Conservation (phyloP, 2,329 filamentous ascomycete species). For the Ilyonectria robusta region DNA sequence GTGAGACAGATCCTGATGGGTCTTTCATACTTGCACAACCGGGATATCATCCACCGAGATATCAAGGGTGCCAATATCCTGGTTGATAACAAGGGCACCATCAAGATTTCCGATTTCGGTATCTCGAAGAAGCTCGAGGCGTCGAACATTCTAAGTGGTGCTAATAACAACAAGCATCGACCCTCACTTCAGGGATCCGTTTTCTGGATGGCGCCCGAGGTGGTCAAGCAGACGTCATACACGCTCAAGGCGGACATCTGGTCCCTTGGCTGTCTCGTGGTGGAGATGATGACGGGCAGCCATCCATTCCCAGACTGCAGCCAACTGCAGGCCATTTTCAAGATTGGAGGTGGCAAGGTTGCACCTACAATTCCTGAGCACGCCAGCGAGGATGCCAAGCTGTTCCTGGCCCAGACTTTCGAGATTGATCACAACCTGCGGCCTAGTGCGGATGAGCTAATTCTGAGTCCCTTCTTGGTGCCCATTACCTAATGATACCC, state of each 20-base stretch:
- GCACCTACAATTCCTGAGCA: conserved; percentile 90
- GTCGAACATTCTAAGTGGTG: conserved; percentile 82
- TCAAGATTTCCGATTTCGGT: conserved; percentile 99
- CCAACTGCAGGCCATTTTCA: conserved; percentile 98
- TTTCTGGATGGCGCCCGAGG: conserved; percentile 99
- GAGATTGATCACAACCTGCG: conserved; percentile 95
- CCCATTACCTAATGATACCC: conserved; percentile 67
- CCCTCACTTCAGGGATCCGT: conserved; percentile 95
- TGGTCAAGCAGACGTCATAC: conserved; percentile 97
- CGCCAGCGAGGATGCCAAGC: conserved; percentile 86
- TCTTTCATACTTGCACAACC: conserved; percentile 91
- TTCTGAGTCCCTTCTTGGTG: conserved; percentile 85
- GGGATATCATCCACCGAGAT: conserved; percentile 97
- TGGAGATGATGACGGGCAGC: conserved; percentile 98
- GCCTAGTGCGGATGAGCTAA: conserved; percentile 91
- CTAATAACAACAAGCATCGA: conserved; percentile 76
- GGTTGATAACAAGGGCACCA: conserved; percentile 98
- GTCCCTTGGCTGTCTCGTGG: conserved; percentile 95
- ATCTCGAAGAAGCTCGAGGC: conserved; percentile 98
- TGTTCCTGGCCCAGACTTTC: conserved; percentile 90
- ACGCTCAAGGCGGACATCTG: conserved; percentile 99
- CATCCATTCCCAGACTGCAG: conserved; percentile 98
- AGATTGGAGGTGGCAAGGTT: conserved; percentile 91
- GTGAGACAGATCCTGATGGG: conserved; percentile 95
- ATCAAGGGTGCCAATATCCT: conserved; percentile 99